Percentiles rank a stretch among this genome's conserved stretches.
Evolutionary conservation across 2,329 filamentous ascomycete species (phyloP).

Genomic region (Aspergillus pseudoviridinutans): DNA sequence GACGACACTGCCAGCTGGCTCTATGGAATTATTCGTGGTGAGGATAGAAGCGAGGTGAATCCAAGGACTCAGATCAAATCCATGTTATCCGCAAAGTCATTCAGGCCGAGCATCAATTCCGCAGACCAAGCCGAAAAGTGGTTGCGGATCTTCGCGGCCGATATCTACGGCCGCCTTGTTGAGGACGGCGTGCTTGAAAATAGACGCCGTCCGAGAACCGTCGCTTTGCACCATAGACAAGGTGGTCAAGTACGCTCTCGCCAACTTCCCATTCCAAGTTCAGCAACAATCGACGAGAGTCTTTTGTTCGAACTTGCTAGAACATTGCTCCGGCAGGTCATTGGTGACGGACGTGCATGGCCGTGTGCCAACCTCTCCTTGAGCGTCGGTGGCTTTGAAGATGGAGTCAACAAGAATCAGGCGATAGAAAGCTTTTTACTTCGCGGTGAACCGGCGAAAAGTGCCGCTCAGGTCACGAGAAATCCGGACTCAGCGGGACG

Average conservation of each 20-base stretch:
- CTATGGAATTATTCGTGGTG: conserved; percentile 76
- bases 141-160: conserved; percentile 85
- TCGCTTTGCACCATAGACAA: conserved; percentile 79
- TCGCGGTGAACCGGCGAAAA: conserved; percentile 56
- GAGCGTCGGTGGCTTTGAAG: conserved; percentile 88
- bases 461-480: conserved; percentile 28
- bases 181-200: conserved; percentile 89
- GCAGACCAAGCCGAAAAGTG: conserved; percentile 76
- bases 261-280: conserved; percentile 70
- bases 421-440: conserved; percentile 85
- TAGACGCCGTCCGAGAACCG: conserved; percentile 77
- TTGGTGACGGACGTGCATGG: conserved; percentile 76
- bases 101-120: conserved; percentile 75
- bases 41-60: conserved; percentile 85
- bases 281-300: conserved; percentile 67
- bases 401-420: conserved; percentile 76
- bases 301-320: conserved; percentile 72
- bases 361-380: conserved; percentile 88
- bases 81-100: conserved; percentile 96
- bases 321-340: conserved; percentile 70
- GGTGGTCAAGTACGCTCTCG: conserved; percentile 70
- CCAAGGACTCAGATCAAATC: conserved; percentile 90
- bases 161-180: conserved; percentile 83
- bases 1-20: conserved; percentile 85
- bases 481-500: conserved; percentile 11